Percentiles rank a stretch among this genome's conserved stretches.
These are phyloP conservation scores for Dendrobium officinale DNA, from an alignment of 106 monocot genomes.

Conservation along the genomic window DNA sequence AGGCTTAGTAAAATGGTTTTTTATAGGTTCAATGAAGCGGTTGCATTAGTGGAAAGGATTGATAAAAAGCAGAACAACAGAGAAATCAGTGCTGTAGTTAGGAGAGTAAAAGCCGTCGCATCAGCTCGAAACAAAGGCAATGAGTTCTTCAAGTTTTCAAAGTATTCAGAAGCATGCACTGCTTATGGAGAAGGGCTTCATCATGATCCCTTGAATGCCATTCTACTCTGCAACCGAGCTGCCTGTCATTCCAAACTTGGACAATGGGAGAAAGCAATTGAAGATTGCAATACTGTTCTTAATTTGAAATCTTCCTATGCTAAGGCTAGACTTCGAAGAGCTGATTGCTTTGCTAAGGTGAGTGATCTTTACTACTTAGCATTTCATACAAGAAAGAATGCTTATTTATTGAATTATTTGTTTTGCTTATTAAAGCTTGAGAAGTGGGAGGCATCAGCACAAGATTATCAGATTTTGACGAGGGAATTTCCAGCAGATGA, in stretches of 20 bases:
- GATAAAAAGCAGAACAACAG: slow-evolving; percentile 36
- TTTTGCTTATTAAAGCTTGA: slow-evolving; percentile 34
- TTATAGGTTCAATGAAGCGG: slow-evolving; percentile 69
- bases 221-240: slow-evolving; percentile 74
- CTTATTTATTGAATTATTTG: not conserved
- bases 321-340: slow-evolving; percentile 70
- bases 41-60: slow-evolving; percentile 26
- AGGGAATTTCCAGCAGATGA: slow-evolving; percentile 56
- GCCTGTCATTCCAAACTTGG: slow-evolving; percentile 48
- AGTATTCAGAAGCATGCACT: slow-evolving; percentile 53
- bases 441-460: slow-evolving; percentile 47
- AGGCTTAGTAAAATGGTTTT: not conserved
- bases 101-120: slow-evolving; percentile 26
- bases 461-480: slow-evolving; percentile 55
- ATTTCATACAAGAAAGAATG: not conserved
- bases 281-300: slow-evolving; percentile 61
- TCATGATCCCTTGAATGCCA: slow-evolving; percentile 50
- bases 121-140: slow-evolving; percentile 48
- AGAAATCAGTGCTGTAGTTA: slow-evolving; percentile 24
- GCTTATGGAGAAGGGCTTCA: slow-evolving; percentile 61
- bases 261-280: slow-evolving; percentile 49
- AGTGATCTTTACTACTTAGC: not conserved
- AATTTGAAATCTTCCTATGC: slow-evolving; percentile 43
- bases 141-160: slow-evolving; percentile 51
- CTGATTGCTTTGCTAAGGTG: slow-evolving; percentile 78